Evolutionary conservation across 768 basidiomycete species (phyloP).

Genomic region (Lenzites betulinus): DNA sequence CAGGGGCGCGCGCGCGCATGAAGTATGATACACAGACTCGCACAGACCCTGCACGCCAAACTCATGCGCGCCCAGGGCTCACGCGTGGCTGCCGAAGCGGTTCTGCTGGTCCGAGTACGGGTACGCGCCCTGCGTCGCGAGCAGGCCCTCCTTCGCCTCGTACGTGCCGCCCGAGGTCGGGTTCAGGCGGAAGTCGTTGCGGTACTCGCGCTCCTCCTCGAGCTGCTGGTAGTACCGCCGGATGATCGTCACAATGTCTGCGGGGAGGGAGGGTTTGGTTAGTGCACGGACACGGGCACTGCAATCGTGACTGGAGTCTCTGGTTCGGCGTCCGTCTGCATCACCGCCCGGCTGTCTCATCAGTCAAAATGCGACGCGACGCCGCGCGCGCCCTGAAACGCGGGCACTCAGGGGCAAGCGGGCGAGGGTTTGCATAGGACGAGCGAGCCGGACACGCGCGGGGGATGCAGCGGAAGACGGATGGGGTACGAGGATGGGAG

Average conservation of each 20-base stretch:
- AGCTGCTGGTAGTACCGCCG: conserved; percentile 33
- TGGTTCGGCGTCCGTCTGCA: too few relatives aligned
- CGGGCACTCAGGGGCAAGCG: neutral
- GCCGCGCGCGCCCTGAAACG: too few relatives aligned
- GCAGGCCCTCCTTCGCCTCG: conserved; percentile 31
- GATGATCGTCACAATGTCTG: conserved; percentile 32
- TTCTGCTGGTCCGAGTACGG: conserved; percentile 30
- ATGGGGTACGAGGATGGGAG: neutral
- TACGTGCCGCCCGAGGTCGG: conserved; percentile 26
- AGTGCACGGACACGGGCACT: neutral
- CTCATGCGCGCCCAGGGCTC: neutral
- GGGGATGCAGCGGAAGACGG: neutral
- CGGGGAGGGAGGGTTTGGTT: neutral
- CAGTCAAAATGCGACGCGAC: neutral
- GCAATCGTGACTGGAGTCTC: too few relatives aligned
- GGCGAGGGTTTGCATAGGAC: too few relatives aligned
- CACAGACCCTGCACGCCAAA: neutral
- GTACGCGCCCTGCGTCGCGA: conserved; percentile 28
- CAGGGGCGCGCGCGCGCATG: neutral
- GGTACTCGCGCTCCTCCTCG: conserved; percentile 29
- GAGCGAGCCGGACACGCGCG: neutral
- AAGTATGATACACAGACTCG: conserved; percentile 7
- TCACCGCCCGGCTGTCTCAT: conserved; percentile 9
- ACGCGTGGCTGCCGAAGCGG: conserved; percentile 24
- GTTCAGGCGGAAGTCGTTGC: conserved; percentile 23